Evolutionary conservation across 2,329 filamentous ascomycete genomes (phyloP), one percentile per base, ranked within the genome.

Genomic region (Simplicillium aogashimaense): DNA sequence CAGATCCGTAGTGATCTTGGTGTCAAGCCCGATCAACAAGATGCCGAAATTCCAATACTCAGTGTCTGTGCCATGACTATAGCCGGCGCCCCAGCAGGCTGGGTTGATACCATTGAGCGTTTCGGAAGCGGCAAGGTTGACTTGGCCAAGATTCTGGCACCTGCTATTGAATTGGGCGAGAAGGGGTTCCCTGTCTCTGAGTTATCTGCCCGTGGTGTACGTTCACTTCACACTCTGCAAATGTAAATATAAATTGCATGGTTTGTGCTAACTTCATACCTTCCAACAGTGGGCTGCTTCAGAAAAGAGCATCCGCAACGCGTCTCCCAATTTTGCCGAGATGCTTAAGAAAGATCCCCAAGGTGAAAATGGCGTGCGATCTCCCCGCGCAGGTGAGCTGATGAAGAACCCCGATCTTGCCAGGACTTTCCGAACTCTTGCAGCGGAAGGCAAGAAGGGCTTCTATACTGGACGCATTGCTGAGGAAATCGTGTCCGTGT

Each of bases 131-230:
- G 87, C 3, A 94, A 83, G 56, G 52, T 97, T 12, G 77, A 69
- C 8, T 51, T 97, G 63, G 75, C 78, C 49, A 78, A 94, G 53
- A 80, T 97, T 43, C 67, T 98, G 10, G 72, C 67, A 5, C 90
- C 92, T 0, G 92, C 88, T 0, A 89, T 94, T 45, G 78, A 83
- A 54, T 66, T 97, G 29, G 92, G 80, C 5, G 90, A 97, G 58
- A 76, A 86, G 43, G 92, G 92, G 0, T 95, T 90, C 47, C 86
- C 92, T 0, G 86, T 98, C 3, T 86, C 83, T 2, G 87, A 97
- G 55, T 60, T 94, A 8, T 74, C 85, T 15, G 77, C 81, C 0
- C 66, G 64, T 29, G 79, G 72, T 48, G 85, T 90, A 60, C 58
- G 83, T 69, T 18, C 7, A 2, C 8, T 4, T 3, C 14, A 13